Base-by-base conservation (phyloP, 148 eudicot species). In the Rhododendron ovatum region DNA sequence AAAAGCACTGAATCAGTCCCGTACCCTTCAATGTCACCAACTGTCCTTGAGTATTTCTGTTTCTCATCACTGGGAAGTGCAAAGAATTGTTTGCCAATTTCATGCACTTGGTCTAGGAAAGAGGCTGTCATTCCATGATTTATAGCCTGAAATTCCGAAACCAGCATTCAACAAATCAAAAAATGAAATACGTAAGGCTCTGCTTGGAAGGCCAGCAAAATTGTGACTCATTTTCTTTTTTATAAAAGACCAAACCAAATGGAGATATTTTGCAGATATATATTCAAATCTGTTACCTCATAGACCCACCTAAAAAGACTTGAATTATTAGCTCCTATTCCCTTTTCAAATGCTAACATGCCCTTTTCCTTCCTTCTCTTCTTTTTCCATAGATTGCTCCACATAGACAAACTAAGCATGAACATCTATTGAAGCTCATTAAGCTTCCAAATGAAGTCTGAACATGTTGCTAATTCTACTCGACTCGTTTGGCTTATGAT, bases 61-160 rank as follows among this genome's bases (percentile, higher is more conserved):
- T 95, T 95, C 91, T 92, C 98, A 82, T 87, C 89, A 48, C 80
- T 47, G 18, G 95, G 94, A 85, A 91, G 90, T 37, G 87, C 88
- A 63, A 93, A 95, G 83, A 92, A 95, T 8, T 88, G 84, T 87
- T 88, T 91, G 57, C 87, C 87, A 75, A 91, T 81, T 85, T 86
- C 86, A 2, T 88, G 90, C 30, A 92, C 89, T 88, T 94, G 82
- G 11, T 93, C 98, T 45, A 94, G 86, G 75, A 90, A 91, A 18
- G 89, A 85, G 59, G 84, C 84, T 28, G 88, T 77, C 81, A 92
- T 88, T 67, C 95, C 98, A 90, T 93, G 98, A 86, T 92, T 93
- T 76, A 93, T 51, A 48, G 89, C 91, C 93, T 92, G 88, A 71
- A 82, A 80, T 77, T 17, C 43, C 45, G 37, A 59, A 55, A 57